These are phyloP conservation scores for Pyricularia grisea DNA, from an alignment of 2,329 filamentous ascomycete genomes.

Conservation along the genomic window DNA sequence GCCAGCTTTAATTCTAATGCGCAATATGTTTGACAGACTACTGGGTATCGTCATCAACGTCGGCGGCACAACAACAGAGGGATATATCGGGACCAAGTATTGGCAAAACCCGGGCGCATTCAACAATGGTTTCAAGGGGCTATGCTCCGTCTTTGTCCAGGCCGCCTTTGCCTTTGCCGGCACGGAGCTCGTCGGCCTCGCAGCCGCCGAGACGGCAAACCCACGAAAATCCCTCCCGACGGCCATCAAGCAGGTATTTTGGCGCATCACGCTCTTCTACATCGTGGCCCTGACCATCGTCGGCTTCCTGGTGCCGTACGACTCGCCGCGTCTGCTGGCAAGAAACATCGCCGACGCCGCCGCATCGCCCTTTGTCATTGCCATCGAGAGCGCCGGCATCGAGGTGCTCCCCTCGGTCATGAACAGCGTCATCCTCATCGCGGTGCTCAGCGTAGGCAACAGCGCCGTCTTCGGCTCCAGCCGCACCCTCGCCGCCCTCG, in stretches of 20 bases:
- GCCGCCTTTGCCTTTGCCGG: conserved; percentile 70
- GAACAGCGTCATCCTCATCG: conserved; percentile 90
- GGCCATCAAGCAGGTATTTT: conserved; percentile 89
- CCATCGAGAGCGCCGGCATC: conserved; percentile 78
- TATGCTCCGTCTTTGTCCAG: conserved; percentile 69
- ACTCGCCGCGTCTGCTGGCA: conserved; percentile 53
- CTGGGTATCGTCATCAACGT: conserved; percentile 80
- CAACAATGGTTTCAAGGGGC: conserved; percentile 74
- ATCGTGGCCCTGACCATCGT: conserved; percentile 73
- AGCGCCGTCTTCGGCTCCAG: conserved; percentile 87
- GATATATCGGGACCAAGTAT: conserved; percentile 71
- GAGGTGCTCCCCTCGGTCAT: conserved; percentile 74
- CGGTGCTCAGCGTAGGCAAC: conserved; percentile 85
- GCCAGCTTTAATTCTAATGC: neutral
- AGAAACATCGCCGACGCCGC: conserved; percentile 53
- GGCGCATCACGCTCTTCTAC: conserved; percentile 88
- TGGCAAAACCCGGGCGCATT: conserved; percentile 80
- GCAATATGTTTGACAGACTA: conserved; percentile 39
- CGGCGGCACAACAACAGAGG: conserved; percentile 62
- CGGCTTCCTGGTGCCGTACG: conserved; percentile 71
- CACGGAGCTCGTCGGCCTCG: conserved; percentile 67
- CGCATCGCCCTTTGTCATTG: conserved; percentile 88
- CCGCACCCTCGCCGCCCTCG: conserved; percentile 79
- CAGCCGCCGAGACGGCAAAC: conserved; percentile 70
- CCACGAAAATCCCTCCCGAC: conserved; percentile 74